These are phyloP conservation scores for Phytophthora podocarpi DNA, from an alignment of 352 stramenopile genomes.

Conservation along the genomic window DNA sequence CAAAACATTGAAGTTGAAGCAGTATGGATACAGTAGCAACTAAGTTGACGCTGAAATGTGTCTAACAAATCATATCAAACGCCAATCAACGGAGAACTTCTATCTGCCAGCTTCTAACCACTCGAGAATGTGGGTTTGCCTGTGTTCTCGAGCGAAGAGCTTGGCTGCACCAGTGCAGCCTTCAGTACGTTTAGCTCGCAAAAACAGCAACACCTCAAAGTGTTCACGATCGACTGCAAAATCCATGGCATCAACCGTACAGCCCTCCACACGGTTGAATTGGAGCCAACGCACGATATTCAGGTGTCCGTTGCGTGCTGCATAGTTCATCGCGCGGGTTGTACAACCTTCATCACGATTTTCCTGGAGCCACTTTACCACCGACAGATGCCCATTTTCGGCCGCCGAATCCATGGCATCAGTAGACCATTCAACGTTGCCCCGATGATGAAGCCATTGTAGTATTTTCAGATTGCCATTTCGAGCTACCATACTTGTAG, in stretches of 20 bases:
- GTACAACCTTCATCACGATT: constrained; percentile 1
- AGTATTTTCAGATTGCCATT: constrained; percentile 16
- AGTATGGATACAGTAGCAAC: no score
- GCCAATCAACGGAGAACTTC: no score
- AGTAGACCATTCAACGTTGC: constrained; percentile 6
- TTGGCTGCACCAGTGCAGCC: not conserved
- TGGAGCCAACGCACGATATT: constrained; percentile 1
- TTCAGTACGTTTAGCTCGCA: not conserved
- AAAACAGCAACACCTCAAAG: constrained; percentile 13
- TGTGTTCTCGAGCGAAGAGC: not conserved
- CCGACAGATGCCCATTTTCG: constrained; percentile 17
- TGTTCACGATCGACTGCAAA: constrained; percentile 1
- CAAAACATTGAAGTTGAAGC: no score
- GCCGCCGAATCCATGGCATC: constrained; percentile 11
- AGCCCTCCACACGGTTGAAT: constrained; percentile 5
- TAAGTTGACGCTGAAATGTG: no score
- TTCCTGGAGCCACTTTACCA: constrained; percentile 21
- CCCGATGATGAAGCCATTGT: constrained; percentile 15
- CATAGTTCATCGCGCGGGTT: not conserved
- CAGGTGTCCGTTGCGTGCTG: not conserved
- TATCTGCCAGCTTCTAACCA: constrained; percentile 16
- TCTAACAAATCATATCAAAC: no score
- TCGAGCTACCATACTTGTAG: not conserved
- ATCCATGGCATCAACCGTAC: constrained; percentile 4
- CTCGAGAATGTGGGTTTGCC: not conserved